Conservation (phyloP, 257 asterid species). For the Salvia miltiorrhiza region DNA sequence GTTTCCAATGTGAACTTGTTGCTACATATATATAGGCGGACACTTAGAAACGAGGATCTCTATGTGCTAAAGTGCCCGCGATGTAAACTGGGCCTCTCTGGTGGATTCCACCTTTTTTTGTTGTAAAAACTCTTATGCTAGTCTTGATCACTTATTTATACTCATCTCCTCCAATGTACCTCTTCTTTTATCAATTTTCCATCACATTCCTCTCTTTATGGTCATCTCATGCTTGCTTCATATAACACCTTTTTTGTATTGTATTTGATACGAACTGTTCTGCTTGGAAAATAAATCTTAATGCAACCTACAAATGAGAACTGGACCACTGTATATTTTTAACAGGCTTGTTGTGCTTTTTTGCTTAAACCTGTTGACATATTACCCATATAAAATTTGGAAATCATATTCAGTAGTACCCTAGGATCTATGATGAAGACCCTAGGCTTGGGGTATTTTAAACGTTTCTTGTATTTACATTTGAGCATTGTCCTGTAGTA, state of each 20-base stretch:
- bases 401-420: conserved; percentile 13
- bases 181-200: conserved; percentile 19
- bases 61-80: conserved; percentile 25
- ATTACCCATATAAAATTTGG: neutral
- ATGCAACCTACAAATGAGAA: conserved; percentile 16
- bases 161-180: conserved; percentile 28
- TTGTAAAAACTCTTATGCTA: conserved; percentile 34
- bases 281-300: conserved; percentile 16
- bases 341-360: neutral
- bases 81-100: conserved; percentile 43
- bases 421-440: conserved; percentile 4
- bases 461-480: neutral
- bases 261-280: conserved; percentile 9
- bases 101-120: conserved; percentile 54
- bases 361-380: conserved; percentile 14
- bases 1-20: conserved; percentile 41
- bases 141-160: conserved; percentile 35
- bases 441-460: conserved; percentile 1
- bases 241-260: neutral
- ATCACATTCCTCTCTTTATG: conserved; percentile 16
- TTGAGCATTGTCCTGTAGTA: conserved; percentile 9
- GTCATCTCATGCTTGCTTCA: conserved; percentile 23
- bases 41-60: conserved; percentile 28
- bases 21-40: conserved; percentile 49
- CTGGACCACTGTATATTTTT: neutral